A percentile compares a stretch with the other conserved stretches of the same genome.
Evolutionary conservation across 768 basidiomycete species (phyloP).

Genomic region (Boletales sp.): DNA sequence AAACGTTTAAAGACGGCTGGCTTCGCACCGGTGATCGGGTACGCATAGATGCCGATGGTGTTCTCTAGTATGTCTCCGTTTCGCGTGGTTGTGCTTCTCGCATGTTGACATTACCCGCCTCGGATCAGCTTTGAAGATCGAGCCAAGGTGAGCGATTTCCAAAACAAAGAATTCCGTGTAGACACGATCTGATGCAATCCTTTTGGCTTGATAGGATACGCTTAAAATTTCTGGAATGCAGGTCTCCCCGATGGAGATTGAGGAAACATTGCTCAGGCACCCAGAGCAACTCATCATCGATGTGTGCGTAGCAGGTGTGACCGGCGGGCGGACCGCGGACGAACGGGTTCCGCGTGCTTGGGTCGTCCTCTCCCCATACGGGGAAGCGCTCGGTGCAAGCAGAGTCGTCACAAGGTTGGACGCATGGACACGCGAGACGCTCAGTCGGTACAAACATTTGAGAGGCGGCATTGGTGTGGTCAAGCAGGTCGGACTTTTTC

Average conservation of each 20-base stretch:
- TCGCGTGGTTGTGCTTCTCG: neutral
- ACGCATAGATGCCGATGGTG: conserved; percentile 53
- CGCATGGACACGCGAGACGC: conserved; percentile 54
- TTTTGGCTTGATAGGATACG: conserved; percentile 49
- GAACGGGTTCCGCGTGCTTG: conserved; percentile 78
- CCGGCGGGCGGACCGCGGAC: conserved; percentile 64
- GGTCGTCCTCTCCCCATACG: conserved; percentile 61
- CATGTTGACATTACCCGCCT: neutral
- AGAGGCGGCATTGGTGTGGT: conserved; percentile 69
- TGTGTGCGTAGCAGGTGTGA: conserved; percentile 70
- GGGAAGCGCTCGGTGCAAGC: conserved; percentile 45
- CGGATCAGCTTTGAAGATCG: conserved; percentile 64
- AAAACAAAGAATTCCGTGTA: neutral
- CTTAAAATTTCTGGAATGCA: conserved; percentile 78
- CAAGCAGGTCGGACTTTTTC: conserved; percentile 46
- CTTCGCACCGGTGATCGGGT: conserved; percentile 72
- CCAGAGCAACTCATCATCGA: conserved; percentile 62
- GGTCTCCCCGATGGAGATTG: conserved; percentile 79
- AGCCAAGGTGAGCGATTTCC: conserved; percentile 49
- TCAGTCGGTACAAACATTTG: conserved; percentile 77
- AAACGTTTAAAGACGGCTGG: conserved; percentile 72
- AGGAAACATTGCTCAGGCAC: conserved; percentile 58
- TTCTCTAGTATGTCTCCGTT: conserved; percentile 54
- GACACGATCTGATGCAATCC: neutral
- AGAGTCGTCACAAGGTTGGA: conserved; percentile 47